phyloP scores from a whole-genome alignment of 805 yeast genomes.

The Spathaspora hagerdaliae region DNA sequence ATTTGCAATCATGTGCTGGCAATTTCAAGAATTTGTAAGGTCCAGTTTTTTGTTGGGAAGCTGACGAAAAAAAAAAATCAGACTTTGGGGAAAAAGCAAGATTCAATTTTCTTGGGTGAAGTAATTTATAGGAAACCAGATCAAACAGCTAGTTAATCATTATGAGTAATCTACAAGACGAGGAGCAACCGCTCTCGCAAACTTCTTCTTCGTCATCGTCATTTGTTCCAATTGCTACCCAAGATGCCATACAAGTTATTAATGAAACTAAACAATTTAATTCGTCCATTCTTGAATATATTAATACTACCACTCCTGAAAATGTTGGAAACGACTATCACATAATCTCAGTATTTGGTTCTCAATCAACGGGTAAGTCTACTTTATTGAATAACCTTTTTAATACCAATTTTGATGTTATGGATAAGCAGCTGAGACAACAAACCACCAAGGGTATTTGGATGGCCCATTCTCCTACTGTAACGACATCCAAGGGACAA shows the following conservation, averaged over 20 bases:
- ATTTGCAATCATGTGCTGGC: too few species aligned
- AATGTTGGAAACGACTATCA: slow-evolving; percentile 73
- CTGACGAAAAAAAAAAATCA: too few species aligned
- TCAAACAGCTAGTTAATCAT: too few species aligned
- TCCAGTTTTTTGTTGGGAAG: too few species aligned
- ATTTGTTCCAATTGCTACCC: slow-evolving; percentile 35
- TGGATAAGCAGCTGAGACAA: slow-evolving; percentile 73
- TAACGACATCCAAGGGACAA: slow-evolving; percentile 8
- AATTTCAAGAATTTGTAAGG: too few species aligned
- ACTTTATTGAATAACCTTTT: slow-evolving; percentile 83
- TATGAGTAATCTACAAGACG: not conserved
- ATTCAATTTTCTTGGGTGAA: too few species aligned
- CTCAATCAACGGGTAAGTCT: slow-evolving; percentile 95
- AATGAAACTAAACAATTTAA: slow-evolving; percentile 58
- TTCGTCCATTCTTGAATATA: slow-evolving; percentile 26
- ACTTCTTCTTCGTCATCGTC: slow-evolving; percentile 30
- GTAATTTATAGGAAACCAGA: too few species aligned
- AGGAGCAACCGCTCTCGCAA: slow-evolving; percentile 2
- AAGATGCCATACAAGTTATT: slow-evolving; percentile 56
- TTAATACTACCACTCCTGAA: slow-evolving; percentile 28
- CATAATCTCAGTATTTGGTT: slow-evolving; percentile 92
- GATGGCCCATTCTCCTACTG: slow-evolving; percentile 40
- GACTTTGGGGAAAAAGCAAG: too few species aligned
- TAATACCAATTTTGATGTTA: slow-evolving; percentile 85
- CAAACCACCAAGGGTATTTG: slow-evolving; percentile 66